Base-by-base conservation (phyloP, 2,329 filamentous ascomycete genomes). In the Rutstroemia sp. region DNA sequence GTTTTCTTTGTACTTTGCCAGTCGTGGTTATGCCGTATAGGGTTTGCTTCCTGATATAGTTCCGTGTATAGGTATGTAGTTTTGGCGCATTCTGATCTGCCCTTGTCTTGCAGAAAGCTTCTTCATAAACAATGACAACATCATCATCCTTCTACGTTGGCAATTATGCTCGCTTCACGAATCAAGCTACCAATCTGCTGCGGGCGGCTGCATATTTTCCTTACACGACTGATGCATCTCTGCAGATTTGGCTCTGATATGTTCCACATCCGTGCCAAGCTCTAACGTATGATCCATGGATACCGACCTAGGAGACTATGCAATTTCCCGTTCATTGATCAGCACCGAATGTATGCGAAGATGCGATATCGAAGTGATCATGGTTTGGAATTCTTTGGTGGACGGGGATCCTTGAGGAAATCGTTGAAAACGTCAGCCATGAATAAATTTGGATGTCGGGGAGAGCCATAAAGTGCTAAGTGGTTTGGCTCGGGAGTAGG, bases 211-310 rank as follows among this genome's bases (percentile, higher is more conserved):
- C 54, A 56, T 51, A 39, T 47, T 46, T 17, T 41, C 42, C 54
- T 56, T 21, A 45, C 48, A 56, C 54, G 46, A 23, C 39, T 38
- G 42, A 51, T 52, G 54, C 48, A 34, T 14, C 21, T 46, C 30
- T 56, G 54, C 48, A 52, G 49, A 41, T 49, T 45, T 51, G 48
- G 48, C 23, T 39, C 47, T 51, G 54, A 39, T 51, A 42, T 56
- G 54, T 56, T 37, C n/a, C 48, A 56, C 54, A 25, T 23, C 34
- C 21, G 48, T 52, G 47, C 39, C 48, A 56, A 56, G 48, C 54
- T 56, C 34, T 14, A 56, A 52, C 54, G 54, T 56, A 56, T 51
- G 48, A 52, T 53, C 21, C 23, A 56, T 44, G 48, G 41, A 30
- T 52, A 50, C 25, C 48, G 38, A 52, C 41, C 54, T 52, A 34